Base-by-base conservation (phyloP, 108 stramenopile genomes). In the Pseudonitzschia pungens region DNA sequence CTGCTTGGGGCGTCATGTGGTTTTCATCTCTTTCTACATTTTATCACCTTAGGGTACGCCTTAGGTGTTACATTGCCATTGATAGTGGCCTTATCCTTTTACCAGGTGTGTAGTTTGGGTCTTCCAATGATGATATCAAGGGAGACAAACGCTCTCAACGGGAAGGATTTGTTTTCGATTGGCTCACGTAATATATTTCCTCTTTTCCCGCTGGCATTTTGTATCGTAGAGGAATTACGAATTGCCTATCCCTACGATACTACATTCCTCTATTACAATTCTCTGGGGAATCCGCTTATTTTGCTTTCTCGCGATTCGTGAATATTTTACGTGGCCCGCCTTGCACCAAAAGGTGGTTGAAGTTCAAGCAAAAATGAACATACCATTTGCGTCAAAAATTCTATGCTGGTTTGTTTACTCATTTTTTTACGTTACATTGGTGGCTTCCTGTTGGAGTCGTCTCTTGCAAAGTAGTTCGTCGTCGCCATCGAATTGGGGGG, bases 31-130 rank as follows among this genome's bases (percentile, higher is more conserved):
- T 88, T 86, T 62, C 43, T 88, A 20, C 83, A 85, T 54, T 88
- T 88, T 80, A 83, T 83, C 44, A 81, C 85, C 14, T 59, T 88
- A 65, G 87, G 87, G 11, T 88, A 86, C 69, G 79, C 83, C 3
- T 48, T 83, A 51, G 87, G 87, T 53, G 68, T 87, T 16, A 71
- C 73, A 20, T 45, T 83, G 11, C 82, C 83, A 11, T 33, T 80
- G 22, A 33, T 71, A 20, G 60, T 78, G 7, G 74, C 82, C 15
- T 54, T 83, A 10, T 4, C 40, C 44, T 42, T 69, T 64, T 77
- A 77, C 62, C 70, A 79, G 43, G 68, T 68, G 76, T 28, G 65
- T 26, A n/a, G n/a, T 50, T 29, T 26, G 18, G 50, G 24, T 33
- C 36, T 36, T 36, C 6, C 36, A 36, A 6, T 36, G 2, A n/a